phyloP scores from a whole-genome alignment of 2,329 filamentous ascomycete genomes.

The Fusarium keratoplasticum region DNA sequence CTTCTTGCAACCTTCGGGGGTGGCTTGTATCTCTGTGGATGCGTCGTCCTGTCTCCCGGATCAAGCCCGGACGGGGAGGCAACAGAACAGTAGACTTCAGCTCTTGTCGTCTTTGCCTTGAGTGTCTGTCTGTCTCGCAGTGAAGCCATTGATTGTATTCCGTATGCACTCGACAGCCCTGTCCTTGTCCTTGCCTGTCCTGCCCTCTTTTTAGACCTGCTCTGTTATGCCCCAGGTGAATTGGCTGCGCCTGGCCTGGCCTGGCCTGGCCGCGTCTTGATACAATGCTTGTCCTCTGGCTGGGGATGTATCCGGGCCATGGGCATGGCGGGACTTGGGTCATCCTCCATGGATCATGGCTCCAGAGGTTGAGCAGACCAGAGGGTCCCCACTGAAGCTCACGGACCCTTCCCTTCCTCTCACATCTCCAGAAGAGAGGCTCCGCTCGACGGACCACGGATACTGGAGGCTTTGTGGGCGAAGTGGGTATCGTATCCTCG shows the following conservation, averaged over 20 bases:
- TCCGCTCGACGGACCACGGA: slow-evolving; percentile 17
- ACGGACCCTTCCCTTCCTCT: slow-evolving; percentile 23
- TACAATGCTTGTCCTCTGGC: slow-evolving; percentile 8
- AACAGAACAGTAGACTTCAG: background rate
- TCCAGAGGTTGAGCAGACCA: slow-evolving; percentile 1
- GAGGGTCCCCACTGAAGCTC: slow-evolving; percentile 28
- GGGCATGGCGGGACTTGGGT: slow-evolving; percentile 22
- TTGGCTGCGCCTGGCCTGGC: slow-evolving; percentile 2
- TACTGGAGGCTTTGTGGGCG: slow-evolving; percentile 14
- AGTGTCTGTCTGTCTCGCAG: background rate
- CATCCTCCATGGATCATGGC: slow-evolving; percentile 15
- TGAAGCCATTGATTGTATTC: background rate
- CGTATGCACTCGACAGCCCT: background rate
- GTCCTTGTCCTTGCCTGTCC: background rate
- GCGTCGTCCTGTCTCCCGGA: slow-evolving; percentile 35
- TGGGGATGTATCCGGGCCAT: slow-evolving; percentile 7
- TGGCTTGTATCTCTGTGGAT: slow-evolving; percentile 37
- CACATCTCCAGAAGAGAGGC: slow-evolving; percentile 5
- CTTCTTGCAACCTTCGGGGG: slow-evolving; percentile 30
- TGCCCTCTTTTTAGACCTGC: background rate
- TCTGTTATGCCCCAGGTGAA: slow-evolving; percentile 9
- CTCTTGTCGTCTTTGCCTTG: background rate
- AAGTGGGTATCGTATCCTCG: slow-evolving; percentile 11
- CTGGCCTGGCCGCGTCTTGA: slow-evolving; percentile 12
- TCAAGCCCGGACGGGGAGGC: slow-evolving; percentile 28